phyloP scores from a whole-genome alignment of 116 monocot genomes.

The Papilionanthe hybrid region DNA sequence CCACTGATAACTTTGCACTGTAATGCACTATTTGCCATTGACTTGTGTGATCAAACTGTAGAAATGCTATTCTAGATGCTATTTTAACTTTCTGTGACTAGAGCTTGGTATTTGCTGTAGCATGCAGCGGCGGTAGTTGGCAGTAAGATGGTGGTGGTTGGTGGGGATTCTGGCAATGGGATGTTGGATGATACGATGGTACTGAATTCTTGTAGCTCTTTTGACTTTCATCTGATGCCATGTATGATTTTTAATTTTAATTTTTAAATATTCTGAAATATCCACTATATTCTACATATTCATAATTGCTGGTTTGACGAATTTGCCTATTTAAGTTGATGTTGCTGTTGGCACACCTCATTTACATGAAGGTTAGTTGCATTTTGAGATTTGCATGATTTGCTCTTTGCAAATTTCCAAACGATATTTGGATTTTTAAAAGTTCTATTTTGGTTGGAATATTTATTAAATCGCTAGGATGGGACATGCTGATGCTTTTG shows the following conservation, averaged over 20 bases:
- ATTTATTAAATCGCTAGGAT: background rate
- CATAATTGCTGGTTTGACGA: background rate
- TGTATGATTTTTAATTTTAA: background rate
- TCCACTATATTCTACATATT: background rate
- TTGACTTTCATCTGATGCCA: background rate
- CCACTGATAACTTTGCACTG: too few relatives aligned
- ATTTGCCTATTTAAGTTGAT: background rate
- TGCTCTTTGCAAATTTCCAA: background rate
- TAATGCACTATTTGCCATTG: too few relatives aligned
- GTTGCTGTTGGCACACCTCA: background rate
- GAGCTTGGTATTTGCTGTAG: conserved; percentile 24
- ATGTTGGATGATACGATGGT: conserved; percentile 87
- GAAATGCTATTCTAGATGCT: background rate
- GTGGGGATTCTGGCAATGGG: conserved; percentile 75
- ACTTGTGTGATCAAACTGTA: too few relatives aligned
- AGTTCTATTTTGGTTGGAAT: background rate
- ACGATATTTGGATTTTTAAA: background rate
- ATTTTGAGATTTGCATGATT: conserved; percentile 2
- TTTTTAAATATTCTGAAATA: background rate
- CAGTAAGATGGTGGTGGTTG: conserved; percentile 95
- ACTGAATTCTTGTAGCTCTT: conserved; percentile 6
- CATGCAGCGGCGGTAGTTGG: conserved; percentile 89
- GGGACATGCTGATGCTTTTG: background rate
- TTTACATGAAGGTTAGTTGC: background rate
- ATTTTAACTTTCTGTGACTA: conserved; percentile 1